These are phyloP conservation scores for Pezicula neosporulosa DNA, from an alignment of 2,329 filamentous ascomycete species.

Conservation along the genomic window DNA sequence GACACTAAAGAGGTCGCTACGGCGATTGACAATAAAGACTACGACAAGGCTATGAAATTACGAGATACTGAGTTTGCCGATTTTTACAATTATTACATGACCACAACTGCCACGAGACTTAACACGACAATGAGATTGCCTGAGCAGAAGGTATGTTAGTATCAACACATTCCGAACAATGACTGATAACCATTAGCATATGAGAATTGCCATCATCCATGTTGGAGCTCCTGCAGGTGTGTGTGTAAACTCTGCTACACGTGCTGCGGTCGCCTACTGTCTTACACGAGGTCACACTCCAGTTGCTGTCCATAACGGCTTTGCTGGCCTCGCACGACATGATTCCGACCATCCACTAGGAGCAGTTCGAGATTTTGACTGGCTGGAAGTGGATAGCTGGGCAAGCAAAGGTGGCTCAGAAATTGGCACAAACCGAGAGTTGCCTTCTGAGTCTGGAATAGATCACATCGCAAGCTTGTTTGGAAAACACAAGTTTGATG, in stretches of 20 bases:
- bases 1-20: slow-evolving; percentile 81
- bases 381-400: slow-evolving; percentile 95
- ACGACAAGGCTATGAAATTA: slow-evolving; percentile 80
- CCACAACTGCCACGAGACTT: slow-evolving; percentile 81
- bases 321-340: slow-evolving; percentile 88
- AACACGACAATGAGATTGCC: slow-evolving; percentile 63
- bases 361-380: slow-evolving; percentile 80
- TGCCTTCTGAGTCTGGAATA: slow-evolving; percentile 82
- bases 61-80: slow-evolving; percentile 93
- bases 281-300: slow-evolving; percentile 88
- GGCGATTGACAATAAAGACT: slow-evolving; percentile 82
- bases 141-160: slow-evolving; percentile 60
- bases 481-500: slow-evolving; percentile 83
- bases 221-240: slow-evolving; percentile 94
- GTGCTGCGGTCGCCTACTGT: slow-evolving; percentile 91
- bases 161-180: background rate
- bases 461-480: slow-evolving; percentile 80
- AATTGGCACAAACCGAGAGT: slow-evolving; percentile 93
- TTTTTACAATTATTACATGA: slow-evolving; percentile 85
- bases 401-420: slow-evolving; percentile 95
- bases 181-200: slow-evolving; percentile 53
- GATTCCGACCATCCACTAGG: slow-evolving; percentile 79
- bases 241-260: slow-evolving; percentile 97
- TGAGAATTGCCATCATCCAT: slow-evolving; percentile 94
- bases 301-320: slow-evolving; percentile 92